Conservation (phyloP, 805 yeast genomes). For the Phaffomyces opuntiae region DNA sequence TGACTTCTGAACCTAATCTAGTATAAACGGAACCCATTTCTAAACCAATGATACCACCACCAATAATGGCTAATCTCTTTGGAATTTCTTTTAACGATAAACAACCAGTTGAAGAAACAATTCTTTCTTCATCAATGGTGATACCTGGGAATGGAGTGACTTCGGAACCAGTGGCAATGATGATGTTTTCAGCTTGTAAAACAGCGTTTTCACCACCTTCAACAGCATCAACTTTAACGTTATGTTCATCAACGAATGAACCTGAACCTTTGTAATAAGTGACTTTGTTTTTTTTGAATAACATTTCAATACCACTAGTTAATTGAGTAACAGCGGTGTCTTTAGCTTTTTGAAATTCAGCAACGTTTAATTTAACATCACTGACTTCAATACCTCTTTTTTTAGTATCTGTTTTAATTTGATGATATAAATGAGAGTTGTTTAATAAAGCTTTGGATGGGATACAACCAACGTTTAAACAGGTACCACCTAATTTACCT, state of each 20-base stretch:
- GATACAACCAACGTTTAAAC: slow-evolving; percentile 97
- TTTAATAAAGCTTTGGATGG: slow-evolving; percentile 94
- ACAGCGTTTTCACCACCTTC: slow-evolving; percentile 75
- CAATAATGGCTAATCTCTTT: slow-evolving; percentile 85
- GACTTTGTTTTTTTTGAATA: slow-evolving; percentile 93
- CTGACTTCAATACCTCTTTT: slow-evolving; percentile 86
- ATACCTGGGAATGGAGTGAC: slow-evolving; percentile 99
- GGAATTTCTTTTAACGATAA: slow-evolving; percentile 83
- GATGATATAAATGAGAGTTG: slow-evolving; percentile 91
- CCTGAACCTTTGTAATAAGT: slow-evolving; percentile 93
- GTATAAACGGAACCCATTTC: slow-evolving; percentile 99
- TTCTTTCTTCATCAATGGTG: slow-evolving; percentile 92
- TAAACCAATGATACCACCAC: slow-evolving; percentile 99
- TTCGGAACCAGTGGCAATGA: slow-evolving; percentile 98
- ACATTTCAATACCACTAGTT: slow-evolving; percentile 90
- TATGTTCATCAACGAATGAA: slow-evolving; percentile 75
- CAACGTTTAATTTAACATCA: slow-evolving; percentile 70
- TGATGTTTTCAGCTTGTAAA: slow-evolving; percentile 77
- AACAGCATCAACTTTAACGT: slow-evolving; percentile 72
- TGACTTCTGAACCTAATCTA: slow-evolving; percentile 92
- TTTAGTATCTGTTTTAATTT: slow-evolving; percentile 76
- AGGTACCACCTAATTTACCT: slow-evolving; percentile 95
- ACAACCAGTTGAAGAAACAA: slow-evolving; percentile 93
- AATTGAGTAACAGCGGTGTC: slow-evolving; percentile 82
- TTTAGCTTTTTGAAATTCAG: slow-evolving; percentile 82